These are phyloP conservation scores for Fusarium buxicola DNA, from an alignment of 2,329 filamentous ascomycete genomes.

Conservation along the genomic window DNA sequence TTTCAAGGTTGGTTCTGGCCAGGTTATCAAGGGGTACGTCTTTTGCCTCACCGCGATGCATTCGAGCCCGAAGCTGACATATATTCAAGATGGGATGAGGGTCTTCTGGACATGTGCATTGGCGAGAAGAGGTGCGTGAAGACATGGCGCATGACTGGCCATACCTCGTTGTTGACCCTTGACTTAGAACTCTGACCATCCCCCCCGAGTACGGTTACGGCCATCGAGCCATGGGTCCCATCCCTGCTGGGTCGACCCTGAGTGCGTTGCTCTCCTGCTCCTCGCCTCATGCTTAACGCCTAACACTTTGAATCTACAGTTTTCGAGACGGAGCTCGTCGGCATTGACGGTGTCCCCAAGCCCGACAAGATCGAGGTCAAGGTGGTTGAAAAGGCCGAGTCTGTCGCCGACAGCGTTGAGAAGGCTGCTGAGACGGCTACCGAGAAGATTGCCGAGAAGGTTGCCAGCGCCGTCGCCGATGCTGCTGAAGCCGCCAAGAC, in stretches of 20 bases:
- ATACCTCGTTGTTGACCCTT: constrained; percentile 23
- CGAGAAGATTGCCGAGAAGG: constrained; percentile 57
- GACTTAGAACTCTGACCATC: constrained; percentile 79
- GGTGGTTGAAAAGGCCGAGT: constrained; percentile 43
- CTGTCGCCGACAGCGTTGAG: constrained; percentile 42
- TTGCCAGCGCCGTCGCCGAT: constrained; percentile 59
- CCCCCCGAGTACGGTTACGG: constrained; percentile 91
- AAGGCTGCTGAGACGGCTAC: constrained; percentile 52
- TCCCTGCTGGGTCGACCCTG: constrained; percentile 83
- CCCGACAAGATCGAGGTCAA: constrained; percentile 53
- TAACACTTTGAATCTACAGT: constrained; percentile 60
- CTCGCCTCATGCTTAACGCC: constrained; percentile 16
- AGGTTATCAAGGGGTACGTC: constrained; percentile 87
- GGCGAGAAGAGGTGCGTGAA: constrained; percentile 79
- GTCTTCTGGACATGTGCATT: constrained; percentile 92
- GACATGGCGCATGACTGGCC: background rate
- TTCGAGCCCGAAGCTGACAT: constrained; percentile 34
- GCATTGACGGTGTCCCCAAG: constrained; percentile 77
- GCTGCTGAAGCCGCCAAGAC: constrained; percentile 66
- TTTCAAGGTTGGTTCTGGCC: constrained; percentile 82
- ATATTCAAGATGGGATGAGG: constrained; percentile 81
- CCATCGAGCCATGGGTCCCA: constrained; percentile 78
- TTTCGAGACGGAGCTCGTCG: constrained; percentile 91
- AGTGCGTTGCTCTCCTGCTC: constrained; percentile 59
- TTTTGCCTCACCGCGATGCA: constrained; percentile 13